Evolutionary conservation across 2,329 filamentous ascomycete species (phyloP).

Genomic region (Penicillium sp.): DNA sequence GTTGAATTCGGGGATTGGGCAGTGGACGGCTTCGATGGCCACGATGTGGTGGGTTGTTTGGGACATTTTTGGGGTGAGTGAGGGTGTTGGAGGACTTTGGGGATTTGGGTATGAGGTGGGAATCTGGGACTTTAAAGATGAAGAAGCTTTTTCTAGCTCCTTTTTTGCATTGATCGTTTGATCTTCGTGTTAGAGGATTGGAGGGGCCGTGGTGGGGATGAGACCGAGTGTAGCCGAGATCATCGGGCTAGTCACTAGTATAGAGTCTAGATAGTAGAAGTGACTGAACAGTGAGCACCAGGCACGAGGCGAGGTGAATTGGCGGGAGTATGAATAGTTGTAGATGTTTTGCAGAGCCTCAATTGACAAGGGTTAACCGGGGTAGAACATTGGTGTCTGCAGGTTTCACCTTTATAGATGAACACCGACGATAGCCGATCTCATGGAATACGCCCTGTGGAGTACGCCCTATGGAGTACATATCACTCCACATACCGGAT

Average conservation of each 20-base stretch:
- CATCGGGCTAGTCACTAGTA: too few relatives aligned
- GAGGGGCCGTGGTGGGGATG: neutral
- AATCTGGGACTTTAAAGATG: too few relatives aligned
- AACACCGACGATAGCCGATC: conserved; percentile 1
- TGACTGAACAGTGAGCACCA: too few relatives aligned
- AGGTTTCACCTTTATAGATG: neutral
- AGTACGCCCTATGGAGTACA: too few relatives aligned
- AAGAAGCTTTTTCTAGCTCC: neutral
- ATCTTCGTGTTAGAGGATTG: neutral
- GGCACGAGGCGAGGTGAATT: too few relatives aligned
- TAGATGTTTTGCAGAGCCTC: neutral
- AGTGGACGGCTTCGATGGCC: conserved; percentile 46
- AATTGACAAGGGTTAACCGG: neutral
- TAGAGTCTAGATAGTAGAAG: too few relatives aligned
- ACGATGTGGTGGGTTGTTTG: conserved; percentile 42
- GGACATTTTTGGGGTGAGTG: neutral
- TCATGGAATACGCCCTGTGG: too few relatives aligned
- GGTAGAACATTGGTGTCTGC: neutral
- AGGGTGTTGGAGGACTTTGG: neutral
- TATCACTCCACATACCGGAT: too few relatives aligned
- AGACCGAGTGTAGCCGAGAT: conserved; percentile 7
- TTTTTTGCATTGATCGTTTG: neutral
- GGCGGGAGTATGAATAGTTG: neutral
- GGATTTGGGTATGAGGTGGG: neutral
- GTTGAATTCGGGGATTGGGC: conserved; percentile 38